Base-by-base conservation (phyloP, 768 basidiomycete species). In the Panellus pusillus region DNA sequence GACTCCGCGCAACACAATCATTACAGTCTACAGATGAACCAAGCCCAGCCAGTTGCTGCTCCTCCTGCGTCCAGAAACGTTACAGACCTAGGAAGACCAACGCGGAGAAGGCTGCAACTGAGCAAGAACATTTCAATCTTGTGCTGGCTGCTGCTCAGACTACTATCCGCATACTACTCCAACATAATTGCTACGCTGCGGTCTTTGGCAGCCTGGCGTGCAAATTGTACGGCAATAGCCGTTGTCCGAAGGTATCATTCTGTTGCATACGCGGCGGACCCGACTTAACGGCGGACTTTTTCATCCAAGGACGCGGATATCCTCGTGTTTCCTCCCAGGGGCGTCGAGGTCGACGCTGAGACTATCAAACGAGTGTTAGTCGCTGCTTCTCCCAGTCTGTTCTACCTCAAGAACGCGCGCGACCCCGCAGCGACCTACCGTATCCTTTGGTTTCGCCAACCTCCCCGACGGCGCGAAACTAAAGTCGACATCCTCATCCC, bases 401-500 rank as follows among this genome's bases (percentile, higher is more conserved):
- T 75, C 59, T 75, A 69, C 56, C 66, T 76, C 42, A 72, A 68
- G 36, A 55, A 70, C 11, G 63, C 76, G 4, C 69, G 66, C 47
- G 69, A 73, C 57, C 70, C 72, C 5, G 41, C 56, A 9, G 74
- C 74, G 0, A 60, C 68, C 2, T 77, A 77, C 54, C 67, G 69
- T 13, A 66, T 78, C 15, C 67, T 78, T 13, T 73, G 71, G 66
- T 79, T 70, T 52, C 67, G 71, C 12, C 46, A 61, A 14, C 67
- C 67, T 29, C 47, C 51, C 18, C 63, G 65, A 5, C 63, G 69
- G 1, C 55, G 55, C 46, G 68, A 70, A 35, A 72, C 72, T 52
- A 78, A 78, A 63, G 71, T 79, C 54, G 76, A 79, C 58, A 65
- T 78, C 29, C 66, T 78, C 18, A 59, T 72, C 12, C 76, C 76